Evolutionary conservation across 2,329 filamentous ascomycete genomes (phyloP), one percentile per base, ranked within the genome.

Genomic region (Colletotrichum plurivorum): DNA sequence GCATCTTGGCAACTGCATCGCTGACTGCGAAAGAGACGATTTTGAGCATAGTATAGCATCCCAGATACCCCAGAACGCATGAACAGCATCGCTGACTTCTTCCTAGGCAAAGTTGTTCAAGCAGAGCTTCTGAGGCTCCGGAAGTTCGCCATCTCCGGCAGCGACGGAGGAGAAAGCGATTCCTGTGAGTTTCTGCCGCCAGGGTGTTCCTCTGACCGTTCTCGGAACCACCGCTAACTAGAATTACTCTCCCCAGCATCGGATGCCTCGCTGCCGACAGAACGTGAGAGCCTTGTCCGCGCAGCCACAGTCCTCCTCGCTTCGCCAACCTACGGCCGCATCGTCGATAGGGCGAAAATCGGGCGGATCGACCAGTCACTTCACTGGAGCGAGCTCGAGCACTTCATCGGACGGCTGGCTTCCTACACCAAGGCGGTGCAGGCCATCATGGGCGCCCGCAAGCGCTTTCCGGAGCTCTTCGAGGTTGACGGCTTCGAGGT

Each of bases 381-480:
- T 9, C 74, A 73, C 31, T 79, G 78, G 78, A 71, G 73, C 2
- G 75, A 80, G 36, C 55, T 80, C 2, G 73, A 75, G 1, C 78
- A 80, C 31, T 70, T 59, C 31, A 10, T 77, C 9, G 73, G 73
- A 0, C 77, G 78, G 0, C 73, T 80, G 0, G 65, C 57, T 2
- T 73, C 73, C 9, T 80, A 78, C 48, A 43, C 71, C 3, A 53
- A 54, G 12, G 71, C 72, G 0, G 70, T 74, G 0, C 41, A 71
- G 6, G 67, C 55, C 2, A 72, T 80, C 3, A 64, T 76, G 7
- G 52, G 69, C 2, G 73, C 76, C 0, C 72, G 74, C 18, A 13
- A 25, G 0, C 55, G 69, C 6, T 80, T 77, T 73, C 76, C 76
- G 0, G 72, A 73, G 12, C 71, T 82, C 1, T 83, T 82, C 15